phyloP scores from a whole-genome alignment of 2,329 filamentous ascomycete species.

The Aspergillus sp. region DNA sequence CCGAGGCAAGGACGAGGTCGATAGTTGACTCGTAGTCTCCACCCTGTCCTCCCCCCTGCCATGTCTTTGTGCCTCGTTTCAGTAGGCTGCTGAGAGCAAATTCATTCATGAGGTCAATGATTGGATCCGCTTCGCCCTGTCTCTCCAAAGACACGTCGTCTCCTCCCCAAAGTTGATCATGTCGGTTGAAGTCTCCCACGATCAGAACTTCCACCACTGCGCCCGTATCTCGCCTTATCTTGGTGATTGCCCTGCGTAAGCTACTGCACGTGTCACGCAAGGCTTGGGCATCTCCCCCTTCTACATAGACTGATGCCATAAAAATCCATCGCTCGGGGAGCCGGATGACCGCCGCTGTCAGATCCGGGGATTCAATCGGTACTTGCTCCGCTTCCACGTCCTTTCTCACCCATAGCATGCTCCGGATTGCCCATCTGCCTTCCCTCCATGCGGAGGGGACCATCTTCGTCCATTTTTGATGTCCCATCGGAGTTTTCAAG shows the following conservation, averaged over 20 bases:
- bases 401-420: conserved; percentile 28
- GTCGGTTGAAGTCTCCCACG: conserved; percentile 24
- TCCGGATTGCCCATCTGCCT: conserved; percentile 24
- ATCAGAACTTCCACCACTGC: too few relatives aligned
- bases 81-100: conserved; percentile 35
- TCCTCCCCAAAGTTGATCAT: conserved; percentile 27
- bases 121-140: conserved; percentile 38
- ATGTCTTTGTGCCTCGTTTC: conserved; percentile 37
- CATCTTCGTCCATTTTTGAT: conserved; percentile 13
- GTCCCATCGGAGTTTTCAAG: conserved; percentile 21
- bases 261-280: too few relatives aligned
- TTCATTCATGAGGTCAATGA: conserved; percentile 39
- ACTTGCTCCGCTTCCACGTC: conserved; percentile 24
- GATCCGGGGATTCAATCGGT: conserved; percentile 18
- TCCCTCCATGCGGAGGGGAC: not conserved
- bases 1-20: conserved; percentile 19
- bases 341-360: conserved; percentile 22
- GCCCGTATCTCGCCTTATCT: too few relatives aligned
- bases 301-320: too few relatives aligned
- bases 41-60: conserved; percentile 19
- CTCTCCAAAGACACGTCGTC: conserved; percentile 30
- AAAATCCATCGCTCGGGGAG: not conserved
- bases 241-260: too few relatives aligned
- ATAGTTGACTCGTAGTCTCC: conserved; percentile 22
- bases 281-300: too few relatives aligned